Conservation (phyloP, 129 eudicot species). For the Flaveria bidentis region DNA sequence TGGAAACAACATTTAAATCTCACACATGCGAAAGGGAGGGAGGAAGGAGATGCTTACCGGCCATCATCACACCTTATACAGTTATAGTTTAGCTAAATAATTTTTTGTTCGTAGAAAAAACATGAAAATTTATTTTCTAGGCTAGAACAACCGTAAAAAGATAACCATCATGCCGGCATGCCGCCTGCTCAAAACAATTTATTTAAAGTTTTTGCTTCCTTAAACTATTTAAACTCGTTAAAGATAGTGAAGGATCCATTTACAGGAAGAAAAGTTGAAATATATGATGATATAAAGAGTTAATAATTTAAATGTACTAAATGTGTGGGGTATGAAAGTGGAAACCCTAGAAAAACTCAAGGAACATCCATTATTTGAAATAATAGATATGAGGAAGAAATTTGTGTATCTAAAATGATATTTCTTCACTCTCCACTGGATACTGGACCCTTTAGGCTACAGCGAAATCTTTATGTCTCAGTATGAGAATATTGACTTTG, state of each 20-base stretch:
- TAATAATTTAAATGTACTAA: not conserved
- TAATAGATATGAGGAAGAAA: conserved; percentile 35
- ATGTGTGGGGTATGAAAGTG: conserved; percentile 25
- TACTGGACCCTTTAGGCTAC: conserved; percentile 38
- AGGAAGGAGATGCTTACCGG: too few relatives aligned
- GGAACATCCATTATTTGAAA: conserved; percentile 38
- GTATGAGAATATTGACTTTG: conserved; percentile 49
- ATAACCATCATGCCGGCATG: too few relatives aligned
- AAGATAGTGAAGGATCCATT: not conserved
- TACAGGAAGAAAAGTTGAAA: not conserved
- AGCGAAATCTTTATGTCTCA: conserved; percentile 37
- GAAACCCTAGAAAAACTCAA: conserved; percentile 19
- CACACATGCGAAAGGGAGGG: too few relatives aligned
- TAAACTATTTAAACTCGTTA: not conserved
- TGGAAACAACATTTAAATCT: too few relatives aligned
- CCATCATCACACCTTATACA: too few relatives aligned
- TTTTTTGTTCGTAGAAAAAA: too few relatives aligned
- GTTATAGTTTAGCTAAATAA: too few relatives aligned
- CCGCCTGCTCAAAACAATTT: not conserved
- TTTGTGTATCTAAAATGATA: conserved; percentile 35
- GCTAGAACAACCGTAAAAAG: not conserved
- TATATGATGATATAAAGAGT: conserved; percentile 2
- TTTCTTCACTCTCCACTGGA: conserved; percentile 36
- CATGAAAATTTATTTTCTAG: not conserved
- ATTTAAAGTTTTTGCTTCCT: not conserved